Evolutionary conservation across 2,329 filamentous ascomycete genomes (phyloP), one percentile per base, ranked within the genome.

Genomic region (Neoarthrinium moseri): DNA sequence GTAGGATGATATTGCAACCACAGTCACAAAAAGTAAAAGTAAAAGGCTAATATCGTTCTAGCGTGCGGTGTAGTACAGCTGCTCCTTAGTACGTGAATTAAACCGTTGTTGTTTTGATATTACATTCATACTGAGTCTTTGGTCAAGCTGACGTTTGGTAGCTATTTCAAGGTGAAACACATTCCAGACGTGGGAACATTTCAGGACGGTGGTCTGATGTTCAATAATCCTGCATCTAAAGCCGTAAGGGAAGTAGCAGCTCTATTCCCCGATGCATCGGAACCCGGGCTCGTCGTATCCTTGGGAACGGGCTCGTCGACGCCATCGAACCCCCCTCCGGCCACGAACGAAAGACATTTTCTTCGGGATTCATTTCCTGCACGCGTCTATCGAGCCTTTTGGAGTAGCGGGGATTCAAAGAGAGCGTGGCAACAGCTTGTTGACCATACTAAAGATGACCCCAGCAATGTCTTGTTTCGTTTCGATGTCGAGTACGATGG

Each of bases 121-220:
- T 33, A 33, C 30, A 33, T 33, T 33, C 8, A 37, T 18, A 37
- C 34, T 13, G 20, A 37, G 20, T 20, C 34, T 33, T 33, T 6
- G 34, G 20, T 37, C 15, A 22, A 37, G 20, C 34, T 37, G 20
- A 37, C 34, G 17, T 20, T 20, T 37, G 34, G 15, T 37, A 45
- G 34, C 34, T 45, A 45, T 38, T 45, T 43, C 17, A 43, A 30
- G 29, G 26, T 29, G 29, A 20, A 29, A 29, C 40, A 39, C 18
- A 35, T 43, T 18, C 18, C 33, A n/a, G 29, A 30, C 20, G 21
- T 43, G 11, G 40, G 40, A n/a, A 43, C 20, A 23, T 43, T 43
- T 24, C 29, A 43, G 20, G 29, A 43, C 22, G 29, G 29, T n/a
- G 29, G 29, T 21, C 40, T 43, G 23, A n/a, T 21, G 17, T 43